Conservation (phyloP, 768 basidiomycete genomes). For the Podaxis mareebaensis region DNA sequence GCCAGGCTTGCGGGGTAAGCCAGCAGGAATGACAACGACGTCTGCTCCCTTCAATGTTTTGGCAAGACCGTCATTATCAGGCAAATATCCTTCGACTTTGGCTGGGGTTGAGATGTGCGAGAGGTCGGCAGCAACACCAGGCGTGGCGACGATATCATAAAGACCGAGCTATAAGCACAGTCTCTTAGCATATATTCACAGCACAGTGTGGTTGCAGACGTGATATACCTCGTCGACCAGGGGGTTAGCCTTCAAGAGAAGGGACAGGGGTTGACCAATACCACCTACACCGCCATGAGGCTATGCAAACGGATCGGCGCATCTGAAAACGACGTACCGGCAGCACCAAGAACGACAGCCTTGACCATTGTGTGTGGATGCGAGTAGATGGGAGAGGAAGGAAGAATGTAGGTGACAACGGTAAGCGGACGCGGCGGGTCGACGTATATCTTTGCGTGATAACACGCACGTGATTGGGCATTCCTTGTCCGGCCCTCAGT, state of each 20-base stretch:
- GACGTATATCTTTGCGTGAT: slow-evolving; percentile 13
- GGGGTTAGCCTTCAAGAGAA: slow-evolving; percentile 86
- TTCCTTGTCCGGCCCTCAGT: neutral
- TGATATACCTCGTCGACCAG: slow-evolving; percentile 68
- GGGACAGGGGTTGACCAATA: slow-evolving; percentile 94
- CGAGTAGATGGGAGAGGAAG: slow-evolving; percentile 24
- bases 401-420: slow-evolving; percentile 21
- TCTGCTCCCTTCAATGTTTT: slow-evolving; percentile 84
- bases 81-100: slow-evolving; percentile 79
- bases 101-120: slow-evolving; percentile 91
- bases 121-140: slow-evolving; percentile 94
- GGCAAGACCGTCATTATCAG: slow-evolving; percentile 78
- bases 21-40: slow-evolving; percentile 93
- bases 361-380: slow-evolving; percentile 51
- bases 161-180: slow-evolving; percentile 64
- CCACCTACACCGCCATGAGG: slow-evolving; percentile 57
- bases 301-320: neutral
- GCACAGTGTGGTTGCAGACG: slow-evolving; percentile 4
- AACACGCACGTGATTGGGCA: slow-evolving; percentile 4
- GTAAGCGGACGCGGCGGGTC: neutral
- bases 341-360: slow-evolving; percentile 95
- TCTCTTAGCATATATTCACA: neutral
- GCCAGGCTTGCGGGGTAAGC: slow-evolving; percentile 93
- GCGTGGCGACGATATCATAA: slow-evolving; percentile 97
- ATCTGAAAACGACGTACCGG: slow-evolving; percentile 50